Conservation (phyloP, 345 rosid genomes). For the Eucalyptus camaldulensis region DNA sequence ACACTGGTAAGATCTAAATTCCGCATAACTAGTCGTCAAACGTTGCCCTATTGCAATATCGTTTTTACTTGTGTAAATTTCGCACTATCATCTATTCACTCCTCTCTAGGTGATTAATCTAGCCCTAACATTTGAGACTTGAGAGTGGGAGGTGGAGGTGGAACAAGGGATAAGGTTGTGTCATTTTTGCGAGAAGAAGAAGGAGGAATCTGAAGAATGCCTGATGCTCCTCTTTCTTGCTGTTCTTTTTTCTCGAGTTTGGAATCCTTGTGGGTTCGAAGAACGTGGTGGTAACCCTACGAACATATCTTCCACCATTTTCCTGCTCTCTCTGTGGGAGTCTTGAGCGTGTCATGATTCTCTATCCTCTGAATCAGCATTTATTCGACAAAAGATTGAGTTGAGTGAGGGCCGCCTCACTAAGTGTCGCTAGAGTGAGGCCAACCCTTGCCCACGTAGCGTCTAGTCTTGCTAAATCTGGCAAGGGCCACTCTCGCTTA, state of each 20-base stretch:
- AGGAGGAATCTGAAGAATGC: background rate
- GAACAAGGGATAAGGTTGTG: constrained; percentile 16
- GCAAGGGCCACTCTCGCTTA: accelerated
- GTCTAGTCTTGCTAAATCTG: too few relatives aligned
- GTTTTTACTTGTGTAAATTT: too few relatives aligned
- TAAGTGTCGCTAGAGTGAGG: too few relatives aligned
- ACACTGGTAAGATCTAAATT: too few relatives aligned
- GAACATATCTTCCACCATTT: constrained; percentile 21
- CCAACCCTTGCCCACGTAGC: too few relatives aligned
- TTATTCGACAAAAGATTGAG: too few relatives aligned
- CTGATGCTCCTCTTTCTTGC: background rate
- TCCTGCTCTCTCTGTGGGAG: background rate
- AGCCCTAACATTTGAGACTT: background rate
- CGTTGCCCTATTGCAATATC: too few relatives aligned
- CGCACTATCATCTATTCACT: too few relatives aligned
- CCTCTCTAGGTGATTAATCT: too few relatives aligned
- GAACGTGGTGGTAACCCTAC: constrained; percentile 84
- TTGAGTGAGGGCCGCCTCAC: too few relatives aligned
- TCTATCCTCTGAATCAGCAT: background rate
- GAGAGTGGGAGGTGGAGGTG: constrained; percentile 7
- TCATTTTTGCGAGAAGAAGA: background rate
- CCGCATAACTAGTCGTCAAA: too few relatives aligned
- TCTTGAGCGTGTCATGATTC: background rate
- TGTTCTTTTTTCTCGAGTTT: background rate
- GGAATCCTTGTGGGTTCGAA: constrained; percentile 3